Conservation (phyloP, 768 basidiomycete species). For the Leccinum longicurvipes region DNA sequence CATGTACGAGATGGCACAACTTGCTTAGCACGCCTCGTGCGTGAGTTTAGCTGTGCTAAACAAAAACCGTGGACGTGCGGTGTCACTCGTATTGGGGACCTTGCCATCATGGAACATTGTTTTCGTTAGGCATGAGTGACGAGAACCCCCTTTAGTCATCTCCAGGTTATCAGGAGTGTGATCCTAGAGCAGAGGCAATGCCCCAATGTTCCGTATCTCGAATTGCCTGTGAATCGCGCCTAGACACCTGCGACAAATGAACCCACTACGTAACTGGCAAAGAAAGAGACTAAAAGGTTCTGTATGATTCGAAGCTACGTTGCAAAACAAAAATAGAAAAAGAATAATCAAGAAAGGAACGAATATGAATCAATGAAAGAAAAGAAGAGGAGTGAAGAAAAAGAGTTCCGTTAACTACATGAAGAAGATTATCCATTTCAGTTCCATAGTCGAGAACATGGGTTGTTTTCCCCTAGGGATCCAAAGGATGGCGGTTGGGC, state of each 20-base stretch:
- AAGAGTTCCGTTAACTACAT: slow-evolving; percentile 21
- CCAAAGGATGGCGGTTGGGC: slow-evolving; percentile 2
- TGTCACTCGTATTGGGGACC: no score
- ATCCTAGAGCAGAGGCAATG: not conserved
- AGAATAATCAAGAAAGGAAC: slow-evolving; percentile 24
- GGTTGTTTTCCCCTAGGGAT: slow-evolving; percentile 3
- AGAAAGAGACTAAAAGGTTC: slow-evolving; percentile 21
- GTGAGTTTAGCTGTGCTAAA: not conserved
- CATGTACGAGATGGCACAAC: not conserved
- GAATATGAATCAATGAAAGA: not conserved
- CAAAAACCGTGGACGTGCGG: not conserved
- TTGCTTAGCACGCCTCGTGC: not conserved
- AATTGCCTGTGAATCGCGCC: slow-evolving; percentile 7
- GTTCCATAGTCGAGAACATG: slow-evolving; percentile 21
- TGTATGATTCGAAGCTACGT: slow-evolving; percentile 16
- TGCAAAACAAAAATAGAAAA: slow-evolving; percentile 33
- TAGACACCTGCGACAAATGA: slow-evolving; percentile 2
- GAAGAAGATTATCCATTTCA: slow-evolving; percentile 28
- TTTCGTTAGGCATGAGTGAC: not conserved
- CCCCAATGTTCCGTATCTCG: not conserved
- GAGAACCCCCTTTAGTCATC: not conserved
- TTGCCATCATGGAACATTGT: not conserved
- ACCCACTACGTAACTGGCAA: slow-evolving; percentile 7
- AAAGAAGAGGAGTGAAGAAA: not conserved
- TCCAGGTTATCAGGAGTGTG: not conserved